These are phyloP conservation scores for Aspergillus sclerotioniger DNA, from an alignment of 495 filamentous ascomycete genomes.

Conservation along the genomic window DNA sequence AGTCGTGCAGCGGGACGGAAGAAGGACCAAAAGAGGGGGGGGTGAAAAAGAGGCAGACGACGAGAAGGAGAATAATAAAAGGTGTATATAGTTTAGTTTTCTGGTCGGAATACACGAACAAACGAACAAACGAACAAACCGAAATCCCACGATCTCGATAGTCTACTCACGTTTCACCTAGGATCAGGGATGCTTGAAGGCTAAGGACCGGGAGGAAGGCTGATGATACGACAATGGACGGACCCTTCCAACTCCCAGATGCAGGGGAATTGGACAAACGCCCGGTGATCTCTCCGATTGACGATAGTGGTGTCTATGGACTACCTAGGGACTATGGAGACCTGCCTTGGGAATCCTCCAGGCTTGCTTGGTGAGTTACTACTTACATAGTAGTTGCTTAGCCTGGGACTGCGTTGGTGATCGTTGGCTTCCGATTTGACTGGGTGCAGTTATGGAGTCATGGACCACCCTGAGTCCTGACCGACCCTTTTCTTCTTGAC, in stretches of 20 bases:
- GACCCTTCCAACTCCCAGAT: neutral
- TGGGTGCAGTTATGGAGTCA: too few species aligned
- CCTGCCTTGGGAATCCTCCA: too few species aligned
- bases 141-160: neutral
- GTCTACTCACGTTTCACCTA: neutral
- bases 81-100: too few species aligned
- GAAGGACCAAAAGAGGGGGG: neutral
- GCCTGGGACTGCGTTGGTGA: too few species aligned
- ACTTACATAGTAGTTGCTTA: too few species aligned
- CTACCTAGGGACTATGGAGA: too few species aligned
- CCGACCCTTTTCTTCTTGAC: too few species aligned
- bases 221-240: neutral
- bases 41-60: neutral
- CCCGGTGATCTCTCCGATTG: neutral
- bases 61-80: too few species aligned
- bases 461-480: too few species aligned
- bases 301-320: neutral
- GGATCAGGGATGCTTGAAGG: neutral
- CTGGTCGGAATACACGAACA: neutral
- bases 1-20: neutral
- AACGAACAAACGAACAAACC: neutral
- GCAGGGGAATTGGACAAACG: neutral
- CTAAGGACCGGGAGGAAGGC: neutral
- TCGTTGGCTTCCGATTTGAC: too few species aligned
- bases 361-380: too few species aligned